Percentiles rank a stretch among this genome's conserved stretches.
These are phyloP conservation scores for Rutstroemia sp. DNA, from an alignment of 2,329 filamentous ascomycete genomes.

Conservation along the genomic window DNA sequence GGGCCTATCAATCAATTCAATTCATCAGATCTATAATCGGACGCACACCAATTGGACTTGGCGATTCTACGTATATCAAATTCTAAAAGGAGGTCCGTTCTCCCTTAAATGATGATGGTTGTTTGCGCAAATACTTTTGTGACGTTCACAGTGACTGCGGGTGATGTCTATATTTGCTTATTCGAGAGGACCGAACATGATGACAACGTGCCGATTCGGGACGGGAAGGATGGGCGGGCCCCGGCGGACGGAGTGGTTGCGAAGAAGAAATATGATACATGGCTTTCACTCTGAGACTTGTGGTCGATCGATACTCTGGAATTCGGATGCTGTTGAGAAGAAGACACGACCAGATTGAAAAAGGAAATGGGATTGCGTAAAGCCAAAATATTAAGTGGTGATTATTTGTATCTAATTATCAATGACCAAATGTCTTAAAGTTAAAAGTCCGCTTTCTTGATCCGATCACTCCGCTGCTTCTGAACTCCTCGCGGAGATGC, in stretches of 20 bases:
- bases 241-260: background rate
- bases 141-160: no score
- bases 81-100: no score
- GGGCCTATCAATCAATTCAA: background rate
- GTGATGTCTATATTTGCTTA: background rate
- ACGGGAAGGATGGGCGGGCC: background rate
- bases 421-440: background rate
- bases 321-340: background rate
- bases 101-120: no score
- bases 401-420: background rate
- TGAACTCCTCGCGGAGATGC: conserved; percentile 2
- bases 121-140: no score
- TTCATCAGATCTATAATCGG: no score
- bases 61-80: no score
- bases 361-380: background rate
- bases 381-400: background rate
- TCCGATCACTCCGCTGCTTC: background rate
- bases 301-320: background rate
- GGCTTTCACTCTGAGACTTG: background rate
- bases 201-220: background rate
- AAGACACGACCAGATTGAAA: no score
- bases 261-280: conserved; percentile 6
- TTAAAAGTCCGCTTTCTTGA: background rate
- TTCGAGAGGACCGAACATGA: background rate
- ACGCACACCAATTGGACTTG: no score